Base-by-base conservation (phyloP, 2,329 filamentous ascomycete genomes). In the Aspergillus hortae region DNA sequence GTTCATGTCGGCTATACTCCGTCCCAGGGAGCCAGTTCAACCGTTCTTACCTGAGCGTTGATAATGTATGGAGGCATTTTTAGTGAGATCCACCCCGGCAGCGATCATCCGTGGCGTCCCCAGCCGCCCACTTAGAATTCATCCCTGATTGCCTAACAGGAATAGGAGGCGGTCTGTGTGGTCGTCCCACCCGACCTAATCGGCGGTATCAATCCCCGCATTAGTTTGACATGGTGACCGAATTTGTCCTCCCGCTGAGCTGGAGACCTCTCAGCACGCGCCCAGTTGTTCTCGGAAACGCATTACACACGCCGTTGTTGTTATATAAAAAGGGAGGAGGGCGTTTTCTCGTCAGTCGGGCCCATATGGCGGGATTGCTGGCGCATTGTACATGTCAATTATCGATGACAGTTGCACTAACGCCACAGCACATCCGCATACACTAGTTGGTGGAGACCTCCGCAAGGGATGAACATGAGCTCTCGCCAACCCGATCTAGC, bases 321-420 rank as follows among this genome's bases (percentile, higher is more conserved):
- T n/a, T 23, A 15, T 23, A 15, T 17, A 21, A 7, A 6, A 12
- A 17, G 14, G 25, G 25, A 9, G 4, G 11, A 6, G 44, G 44
- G 19, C 3, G 7, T 40, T 48, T 15, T 23, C 32, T 48, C 21
- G 15, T 11, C 33, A 17, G 21, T 27, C 12, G 44, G 4, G 2
- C 15, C 9, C 21, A 10, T 32, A n/a, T 23, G 12, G 15, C 4
- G 35, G 17, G 14, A 30, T 41, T 35, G 15, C 19, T 14, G 32
- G 35, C 17, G 32, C 44, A 21, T 48, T 27, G 9, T 48, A 48
- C 46, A 36, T 48, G 46, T 48, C 46, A 48, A 40, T 19, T 27
- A 15, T 48, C 12, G 15, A 21, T 41, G 46, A 41, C 46, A 48
- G 46, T 48, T 48, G 33, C 38, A 12, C 40, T 32, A 41, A 48